phyloP scores from a whole-genome alignment of 169 alveolate genomes.

The Hepatocystis sp. region DNA sequence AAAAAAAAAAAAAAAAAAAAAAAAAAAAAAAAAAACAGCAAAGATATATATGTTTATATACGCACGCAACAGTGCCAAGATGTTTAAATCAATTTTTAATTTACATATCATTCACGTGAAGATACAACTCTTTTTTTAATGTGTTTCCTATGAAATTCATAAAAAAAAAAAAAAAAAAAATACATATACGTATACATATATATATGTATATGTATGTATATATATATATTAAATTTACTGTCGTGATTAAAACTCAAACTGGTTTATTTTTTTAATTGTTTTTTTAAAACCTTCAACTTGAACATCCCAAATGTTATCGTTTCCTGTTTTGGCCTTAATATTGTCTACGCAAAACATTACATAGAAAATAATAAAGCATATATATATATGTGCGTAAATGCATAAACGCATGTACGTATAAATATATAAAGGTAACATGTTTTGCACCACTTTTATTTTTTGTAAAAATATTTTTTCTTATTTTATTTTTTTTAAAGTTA shows the following conservation, averaged over 20 bases:
- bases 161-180: background rate
- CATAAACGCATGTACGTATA: too few species aligned
- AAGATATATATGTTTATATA: constrained; percentile 6
- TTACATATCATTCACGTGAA: constrained; percentile 73
- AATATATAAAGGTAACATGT: too few species aligned
- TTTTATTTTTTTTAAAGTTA: constrained; percentile 7
- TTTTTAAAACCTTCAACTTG: constrained; percentile 63
- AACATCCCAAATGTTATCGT: constrained; percentile 49
- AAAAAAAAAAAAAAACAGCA: too few species aligned
- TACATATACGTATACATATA: too few species aligned
- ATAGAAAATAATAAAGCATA: background rate
- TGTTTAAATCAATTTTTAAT: constrained; percentile 4
- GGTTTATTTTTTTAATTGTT: background rate
- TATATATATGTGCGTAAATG: too few species aligned
- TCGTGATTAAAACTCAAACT: background rate
- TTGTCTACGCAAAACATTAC: constrained; percentile 18
- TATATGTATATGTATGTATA: too few species aligned
- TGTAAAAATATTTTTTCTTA: background rate
- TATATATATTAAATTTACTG: too few species aligned
- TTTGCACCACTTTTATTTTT: constrained; percentile 6
- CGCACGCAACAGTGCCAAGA: background rate
- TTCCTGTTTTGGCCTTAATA: constrained; percentile 56
- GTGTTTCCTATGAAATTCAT: constrained; percentile 14
- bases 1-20: background rate
- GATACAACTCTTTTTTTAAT: constrained; percentile 43